Conservation (phyloP, 2,329 filamentous ascomycete genomes). For the Helicocarpus griseus region DNA sequence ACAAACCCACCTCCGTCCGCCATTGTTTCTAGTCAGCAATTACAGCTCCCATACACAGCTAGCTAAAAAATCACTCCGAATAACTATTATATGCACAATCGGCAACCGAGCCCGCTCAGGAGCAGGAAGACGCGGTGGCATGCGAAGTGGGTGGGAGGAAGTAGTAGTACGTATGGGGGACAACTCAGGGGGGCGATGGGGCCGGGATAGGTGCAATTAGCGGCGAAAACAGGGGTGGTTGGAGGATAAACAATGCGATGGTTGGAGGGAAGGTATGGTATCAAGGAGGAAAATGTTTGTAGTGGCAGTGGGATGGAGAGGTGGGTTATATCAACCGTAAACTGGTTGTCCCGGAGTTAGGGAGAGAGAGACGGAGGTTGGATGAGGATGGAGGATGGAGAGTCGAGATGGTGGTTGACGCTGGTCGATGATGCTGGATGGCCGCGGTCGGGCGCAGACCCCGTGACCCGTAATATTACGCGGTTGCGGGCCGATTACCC, state of each 20-base stretch:
- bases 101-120: too few relatives aligned
- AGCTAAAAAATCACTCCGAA: not conserved
- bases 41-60: not conserved
- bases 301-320: too few relatives aligned
- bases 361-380: not conserved
- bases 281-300: too few relatives aligned
- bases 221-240: not conserved
- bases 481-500: not conserved
- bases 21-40: not conserved
- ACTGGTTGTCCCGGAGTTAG: too few relatives aligned
- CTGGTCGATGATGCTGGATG: not conserved
- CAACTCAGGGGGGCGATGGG: not conserved
- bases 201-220: not conserved
- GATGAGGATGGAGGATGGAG: not conserved
- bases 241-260: not conserved
- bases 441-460: too few relatives aligned
- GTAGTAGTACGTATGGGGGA: too few relatives aligned
- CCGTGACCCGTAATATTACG: not conserved
- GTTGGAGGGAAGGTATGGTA: not conserved
- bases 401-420: not conserved
- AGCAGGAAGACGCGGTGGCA: too few relatives aligned
- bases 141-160: too few relatives aligned
- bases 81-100: not conserved
- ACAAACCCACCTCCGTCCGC: conserved; percentile 1
- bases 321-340: too few relatives aligned